Evolutionary conservation across 2,329 filamentous ascomycete species (phyloP), one percentile per base, ranked within the genome.

Genomic region (Aspergillus floridensis): DNA sequence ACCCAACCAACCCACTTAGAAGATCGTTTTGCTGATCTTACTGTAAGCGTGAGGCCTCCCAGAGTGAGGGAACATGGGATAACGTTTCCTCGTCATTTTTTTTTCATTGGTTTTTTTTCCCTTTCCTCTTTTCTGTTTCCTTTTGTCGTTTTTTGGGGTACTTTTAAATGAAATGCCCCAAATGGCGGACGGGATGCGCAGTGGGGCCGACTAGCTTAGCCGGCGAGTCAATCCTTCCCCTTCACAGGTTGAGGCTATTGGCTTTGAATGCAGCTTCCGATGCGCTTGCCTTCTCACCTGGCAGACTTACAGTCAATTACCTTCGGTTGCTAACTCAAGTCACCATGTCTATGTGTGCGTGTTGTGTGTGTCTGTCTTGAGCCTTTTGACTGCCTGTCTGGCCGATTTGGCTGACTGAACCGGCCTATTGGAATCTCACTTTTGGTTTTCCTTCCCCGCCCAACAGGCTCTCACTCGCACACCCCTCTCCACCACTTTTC

Each of bases 161-260:
- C 41, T 32, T 58, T 57, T 47, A 35, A 35, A 58, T 29, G 49
- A 52, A 48, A 56, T 56, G 47, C 59, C 62, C 64, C 62, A 66
- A 66, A 61, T 63, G 63, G 65, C 59, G 62, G 64, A 63, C 64
- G 65, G 65, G 65, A 67, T 61, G 59, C 59, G 50, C 62, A 59
- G 65, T 61, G 65, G 65, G 64, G 61, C 65, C 62, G 64, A 59
- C 61, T 64, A 65, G 63, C 46, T 58, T 61, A 66, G 60, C 59
- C 65, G 61, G 62, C 60, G 58, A 65, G 65, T 63, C 65, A 66
- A 66, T 64, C 60, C 54, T 55, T 62, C 57, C 59, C 59, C 48
- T 63, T 59, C 56, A 58, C 49, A 54, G 57, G 53, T 54, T 51
- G 55, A 60, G 46, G 59, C 58, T 59, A 64, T 64, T 64, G 60